Percentiles rank a stretch among this genome's conserved stretches.
phyloP scores from a whole-genome alignment of 805 yeast species.

The Isabelozyma heimii region DNA sequence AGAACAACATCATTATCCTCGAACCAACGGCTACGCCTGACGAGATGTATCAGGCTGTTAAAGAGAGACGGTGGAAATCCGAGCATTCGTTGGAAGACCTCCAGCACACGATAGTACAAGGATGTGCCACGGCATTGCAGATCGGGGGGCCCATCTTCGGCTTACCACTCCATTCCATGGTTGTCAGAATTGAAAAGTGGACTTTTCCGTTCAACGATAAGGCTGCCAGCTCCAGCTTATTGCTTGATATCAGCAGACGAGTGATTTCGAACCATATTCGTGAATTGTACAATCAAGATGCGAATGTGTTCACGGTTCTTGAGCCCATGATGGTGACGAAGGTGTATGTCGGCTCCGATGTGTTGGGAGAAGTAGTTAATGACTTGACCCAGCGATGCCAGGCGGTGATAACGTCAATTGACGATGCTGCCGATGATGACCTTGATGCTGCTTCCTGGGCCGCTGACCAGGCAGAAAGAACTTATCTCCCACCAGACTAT shows the following conservation, averaged over 20 bases:
- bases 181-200: conserved; percentile 53
- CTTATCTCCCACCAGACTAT: conserved; percentile 77
- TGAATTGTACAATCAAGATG: conserved; percentile 12
- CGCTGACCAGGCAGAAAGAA: conserved; percentile 52
- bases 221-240: conserved; percentile 31
- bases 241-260: conserved; percentile 45
- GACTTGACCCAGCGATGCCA: conserved; percentile 78
- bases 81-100: conserved; percentile 46
- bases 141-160: conserved; percentile 64
- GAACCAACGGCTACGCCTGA: conserved; percentile 26
- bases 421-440: conserved; percentile 51
- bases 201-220: conserved; percentile 51
- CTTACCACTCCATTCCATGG: conserved; percentile 58
- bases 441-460: conserved; percentile 45
- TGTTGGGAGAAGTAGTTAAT: conserved; percentile 78
- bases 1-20: conserved; percentile 47
- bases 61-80: conserved; percentile 49
- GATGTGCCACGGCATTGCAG: conserved; percentile 59
- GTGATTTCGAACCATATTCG: conserved; percentile 24
- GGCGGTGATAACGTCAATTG: conserved; percentile 70
- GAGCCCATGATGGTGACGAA: conserved; percentile 87
- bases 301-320: conserved; percentile 49
- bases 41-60: conserved; percentile 18
- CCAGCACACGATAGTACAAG: conserved; percentile 54
- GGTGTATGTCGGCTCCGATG: conserved; percentile 65